A percentile compares a stretch with the other conserved stretches of the same genome.
These are phyloP conservation scores for Diplocarpon rosae DNA, from an alignment of 2,329 filamentous ascomycete species.

Conservation along the genomic window DNA sequence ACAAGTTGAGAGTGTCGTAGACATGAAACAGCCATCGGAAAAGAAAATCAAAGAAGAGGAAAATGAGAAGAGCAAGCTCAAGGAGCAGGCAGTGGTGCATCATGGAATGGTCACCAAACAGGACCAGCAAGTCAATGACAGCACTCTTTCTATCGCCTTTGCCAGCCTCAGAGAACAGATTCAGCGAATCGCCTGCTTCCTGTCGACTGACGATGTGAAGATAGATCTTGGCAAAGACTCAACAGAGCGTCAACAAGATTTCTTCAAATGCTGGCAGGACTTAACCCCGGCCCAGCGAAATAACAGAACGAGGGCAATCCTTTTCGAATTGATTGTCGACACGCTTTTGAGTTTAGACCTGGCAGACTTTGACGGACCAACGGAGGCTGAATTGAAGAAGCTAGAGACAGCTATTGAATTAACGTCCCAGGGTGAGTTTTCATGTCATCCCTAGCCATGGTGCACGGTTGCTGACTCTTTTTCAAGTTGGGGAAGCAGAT, in stretches of 20 bases:
- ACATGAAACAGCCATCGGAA: background rate
- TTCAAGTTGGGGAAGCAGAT: background rate
- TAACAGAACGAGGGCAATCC: background rate
- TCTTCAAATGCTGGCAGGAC: background rate
- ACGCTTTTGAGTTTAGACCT: background rate
- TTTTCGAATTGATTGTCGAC: background rate
- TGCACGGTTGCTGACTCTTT: background rate
- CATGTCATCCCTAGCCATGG: too few relatives aligned
- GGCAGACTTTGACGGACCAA: too few relatives aligned
- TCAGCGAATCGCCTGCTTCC: background rate
- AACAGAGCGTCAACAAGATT: background rate
- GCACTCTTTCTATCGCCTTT: background rate
- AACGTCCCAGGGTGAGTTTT: too few relatives aligned
- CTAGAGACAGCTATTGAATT: too few relatives aligned
- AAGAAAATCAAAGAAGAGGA: background rate
- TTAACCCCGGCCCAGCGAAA: background rate
- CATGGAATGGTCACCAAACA: background rate
- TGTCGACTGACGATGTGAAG: background rate
- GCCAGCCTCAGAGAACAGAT: background rate
- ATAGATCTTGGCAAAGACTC: background rate
- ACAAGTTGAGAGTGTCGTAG: background rate
- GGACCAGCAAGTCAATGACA: background rate
- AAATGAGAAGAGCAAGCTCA: background rate
- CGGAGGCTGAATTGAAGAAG: too few relatives aligned
- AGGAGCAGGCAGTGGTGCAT: background rate